Evolutionary conservation across 176 grass and related monocot species (phyloP).

Genomic region (bread wheat (Triticum aestivum)): IWGSC_CS_RefSeq_v2.1 NC_057814.1:19693417-19693916

Average conservation of each 20-base stretch:
- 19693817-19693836: not conserved
- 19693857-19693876: not conserved
- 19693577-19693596: no score
- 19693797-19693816: not conserved
- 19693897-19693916: constrained; percentile 67
- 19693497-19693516: no score
- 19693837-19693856: not conserved
- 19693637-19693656: no score
- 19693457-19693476: no score
- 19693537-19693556: no score
- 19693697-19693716: not conserved
- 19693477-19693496: no score
- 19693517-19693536: no score
- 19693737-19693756: not conserved
- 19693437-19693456: no score
- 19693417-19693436: no score
- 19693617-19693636: no score
- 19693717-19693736: not conserved
- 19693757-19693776: not conserved
- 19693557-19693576: no score
- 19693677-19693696: not conserved
- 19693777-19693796: not conserved
- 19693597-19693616: no score
- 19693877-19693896: not conserved
- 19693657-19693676: not conserved